Base-by-base conservation (phyloP, 306 rosid species). In the Dicorynia guianensis region DNA sequence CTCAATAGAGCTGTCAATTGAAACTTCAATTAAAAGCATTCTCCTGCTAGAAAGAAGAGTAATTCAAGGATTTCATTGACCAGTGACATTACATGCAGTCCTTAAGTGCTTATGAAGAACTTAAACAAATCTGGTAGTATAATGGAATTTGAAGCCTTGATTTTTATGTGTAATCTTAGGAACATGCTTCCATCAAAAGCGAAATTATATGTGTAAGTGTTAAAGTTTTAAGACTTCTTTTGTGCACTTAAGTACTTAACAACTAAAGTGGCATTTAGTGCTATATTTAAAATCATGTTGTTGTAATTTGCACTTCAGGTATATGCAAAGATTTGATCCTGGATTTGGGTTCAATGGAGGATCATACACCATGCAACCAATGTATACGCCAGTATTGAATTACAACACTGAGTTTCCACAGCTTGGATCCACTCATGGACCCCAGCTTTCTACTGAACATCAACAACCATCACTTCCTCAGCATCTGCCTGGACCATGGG, bases 341-440 rank as follows among this genome's bases (percentile, higher is more conserved):
- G 97, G 98, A 44, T 95, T 95, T 81, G 97, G 98, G 68, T 92
- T 92, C 85, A 95, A 62, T 83, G 98, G 93, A 52, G 98, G 97
- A 25, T 88, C 97, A 1, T 95, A 90, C 71, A 48, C 96, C 43
- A 72, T 95, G 76, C 98, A 87, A 85, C 97, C 98, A 43, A 83
- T 95, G 96, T 95, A 90, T 74, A 69, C 96, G 44, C 89, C 98
- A 57, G 96, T 89, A 12, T 40, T 95, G 82, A 95, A 89, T 77
- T 95, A 92, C 85, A 95, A 92, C 79, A 92, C 97, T 2, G 97
- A 95, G 87, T 92, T 95, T 85, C 98, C 98, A 33, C 98, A 95
- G 71, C 97, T 95, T 72, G 97, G 96, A 53, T 79, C 97, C 49
- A 3, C 93, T 57, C 97, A 87, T 86, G 85, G 91, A 55, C 97